Evolutionary conservation across 495 filamentous ascomycete species (phyloP), one percentile per base, ranked within the genome.

Genomic region (Aspergillus sclerotiicarbonarius): DNA sequence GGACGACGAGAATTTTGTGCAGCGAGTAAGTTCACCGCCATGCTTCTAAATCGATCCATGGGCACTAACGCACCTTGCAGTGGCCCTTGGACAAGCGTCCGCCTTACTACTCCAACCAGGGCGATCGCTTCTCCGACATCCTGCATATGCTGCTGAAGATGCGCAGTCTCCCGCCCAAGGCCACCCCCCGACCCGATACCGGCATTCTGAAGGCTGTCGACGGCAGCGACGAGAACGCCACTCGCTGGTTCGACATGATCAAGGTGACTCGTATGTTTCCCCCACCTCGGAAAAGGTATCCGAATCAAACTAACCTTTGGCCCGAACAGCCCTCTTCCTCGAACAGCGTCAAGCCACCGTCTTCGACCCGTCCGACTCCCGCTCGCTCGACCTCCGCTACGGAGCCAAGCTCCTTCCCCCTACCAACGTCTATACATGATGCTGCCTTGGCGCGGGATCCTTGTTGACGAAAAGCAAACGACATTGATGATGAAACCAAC

Each of bases 51-150:
- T 39, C 41, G 15, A 35, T 50, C 29, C 39, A 35, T 25, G 19
- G 20, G n/a, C n/a, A 41, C 52, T 61, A 20, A 47, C 46, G 18
- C 3, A 25, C 25, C 25, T 12, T 57, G 18, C 45, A 79, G 69
- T 95, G 90, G 89, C 89, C 90, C 1, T 74, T 95, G 16, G 84
- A 88, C 60, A 84, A 84, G 59, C 82, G 82, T 4, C 87, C 89
- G 0, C 74, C 75, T 0, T 80, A 76, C 58, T 91, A 86, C 61
- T 83, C 81, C 9, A 80, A 79, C 62, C 89, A 94, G 75, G 89
- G 87, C 46, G 82, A 89, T 33, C 81, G 82, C 31, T 86, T 94
- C 47, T 82, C 87, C 1, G 82, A 90, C 35, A 83, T 92, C 41
- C 65, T 94, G 20, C 76, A 84, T 56, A 91, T 90, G 86, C 73